Evolutionary conservation across 2,329 filamentous ascomycete species (phyloP), one percentile per base, ranked within the genome.

Genomic region (Ambrosiella cleistominuta): DNA sequence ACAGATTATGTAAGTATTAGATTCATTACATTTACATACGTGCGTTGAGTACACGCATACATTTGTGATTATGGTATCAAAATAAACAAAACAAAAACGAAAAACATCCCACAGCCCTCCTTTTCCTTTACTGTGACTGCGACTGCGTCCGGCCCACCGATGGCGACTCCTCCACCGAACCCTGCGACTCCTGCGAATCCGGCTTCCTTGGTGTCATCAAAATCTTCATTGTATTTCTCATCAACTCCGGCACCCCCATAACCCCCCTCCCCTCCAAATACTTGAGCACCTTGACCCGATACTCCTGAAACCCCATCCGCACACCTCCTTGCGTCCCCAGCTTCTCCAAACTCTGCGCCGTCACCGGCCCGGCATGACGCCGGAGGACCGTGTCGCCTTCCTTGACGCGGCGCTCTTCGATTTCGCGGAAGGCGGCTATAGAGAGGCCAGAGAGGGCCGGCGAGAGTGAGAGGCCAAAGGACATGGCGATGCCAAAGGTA

Each of bases 221-320:
- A 55, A 83, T 80, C 66, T 84, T 88, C 79, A 93, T 88, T 1
- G 86, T 90, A 64, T 82, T 87, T 68, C 85, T 85, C 76, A 94
- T 83, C 64, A 94, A 70, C 62, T 83, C 76, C 13, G 78, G 77
- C 37, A 91, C 74, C 0, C 88, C 88, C 9, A 68, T 70, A 51
- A 85, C 74, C 0, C 84, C 85, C 57, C 76, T 76, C 5, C 70
- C 72, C 60, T 84, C 82, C 61, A 94, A 69, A 69, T 82, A 80
- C 54, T 75, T 74, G 59, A 95, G 70, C 62, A 91, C 82, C n/a
- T 80, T 77, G 5, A 88, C 72, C 60, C 85, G 76, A 67, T 89
- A 95, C 54, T 86, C 81, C 64, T 83, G 80, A 84, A 85, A 94
- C 12, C 73, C 74, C 44, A 91, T 66, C 55, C 70, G 73, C 35